These are phyloP conservation scores for Oryza brachyantha DNA, from an alignment of 176 grass and related monocot genomes.

Conservation along the genomic window DNA sequence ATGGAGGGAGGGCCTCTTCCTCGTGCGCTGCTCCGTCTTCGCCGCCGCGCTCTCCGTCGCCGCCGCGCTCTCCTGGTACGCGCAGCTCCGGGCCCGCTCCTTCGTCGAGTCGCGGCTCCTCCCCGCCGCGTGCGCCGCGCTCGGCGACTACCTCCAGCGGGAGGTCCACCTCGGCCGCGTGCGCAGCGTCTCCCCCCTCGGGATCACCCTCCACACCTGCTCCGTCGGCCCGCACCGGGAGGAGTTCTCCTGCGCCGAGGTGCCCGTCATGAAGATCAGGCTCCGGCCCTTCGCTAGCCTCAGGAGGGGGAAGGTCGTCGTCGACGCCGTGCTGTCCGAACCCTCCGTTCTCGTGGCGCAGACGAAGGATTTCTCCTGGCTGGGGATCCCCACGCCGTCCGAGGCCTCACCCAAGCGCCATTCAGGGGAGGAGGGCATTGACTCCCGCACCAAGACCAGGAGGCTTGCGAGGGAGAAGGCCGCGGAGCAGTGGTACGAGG, in stretches of 20 bases:
- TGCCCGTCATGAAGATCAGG: slow-evolving; percentile 70
- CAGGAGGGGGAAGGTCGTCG: slow-evolving; percentile 71
- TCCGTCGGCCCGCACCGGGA: slow-evolving; percentile 79
- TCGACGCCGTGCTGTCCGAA: slow-evolving; percentile 78
- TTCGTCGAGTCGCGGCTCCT: slow-evolving; percentile 81
- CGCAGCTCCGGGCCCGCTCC: slow-evolving; percentile 60
- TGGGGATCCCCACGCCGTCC: slow-evolving; percentile 69
- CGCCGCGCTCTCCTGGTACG: slow-evolving; percentile 75
- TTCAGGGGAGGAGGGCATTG: slow-evolving; percentile 83
- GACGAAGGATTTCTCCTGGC: slow-evolving; percentile 90
- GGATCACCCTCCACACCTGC: slow-evolving; percentile 88
- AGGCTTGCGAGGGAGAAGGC: slow-evolving; percentile 80
- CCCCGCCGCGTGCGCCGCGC: slow-evolving; percentile 69
- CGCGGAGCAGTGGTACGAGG: slow-evolving; percentile 20
- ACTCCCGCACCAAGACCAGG: slow-evolving; percentile 79
- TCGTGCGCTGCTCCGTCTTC: slow-evolving; percentile 81
- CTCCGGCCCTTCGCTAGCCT: slow-evolving; percentile 80
- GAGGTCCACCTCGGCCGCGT: slow-evolving; percentile 83
- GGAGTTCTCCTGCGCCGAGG: slow-evolving; percentile 89
- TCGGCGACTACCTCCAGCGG: slow-evolving; percentile 76
- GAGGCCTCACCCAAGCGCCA: slow-evolving; percentile 47
- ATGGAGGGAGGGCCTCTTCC: slow-evolving; percentile 92
- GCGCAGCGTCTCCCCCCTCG: slow-evolving; percentile 77
- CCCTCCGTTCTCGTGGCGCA: slow-evolving; percentile 78
- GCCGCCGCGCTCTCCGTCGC: slow-evolving; percentile 69